Evolutionary conservation across 768 basidiomycete species (phyloP), one percentile per base, ranked within the genome.

Genomic region (Dacryopinax primogenitus): DNA sequence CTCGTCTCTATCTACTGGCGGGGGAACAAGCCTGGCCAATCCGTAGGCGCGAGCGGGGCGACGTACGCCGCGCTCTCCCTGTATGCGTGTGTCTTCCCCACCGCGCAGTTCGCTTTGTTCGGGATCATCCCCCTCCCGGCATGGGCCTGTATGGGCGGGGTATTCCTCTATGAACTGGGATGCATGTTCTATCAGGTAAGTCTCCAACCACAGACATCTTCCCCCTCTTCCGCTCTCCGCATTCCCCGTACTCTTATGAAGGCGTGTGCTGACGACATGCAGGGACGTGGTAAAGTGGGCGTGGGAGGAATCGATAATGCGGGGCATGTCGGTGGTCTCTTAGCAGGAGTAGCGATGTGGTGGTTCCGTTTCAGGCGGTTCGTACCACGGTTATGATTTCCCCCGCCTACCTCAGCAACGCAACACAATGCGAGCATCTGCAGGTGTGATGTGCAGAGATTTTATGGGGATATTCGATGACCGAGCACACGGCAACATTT

Each of bases 91-190:
- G 75, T 82, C 1, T 83, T 83, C 15, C 90, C 91, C 3, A 81
- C 69, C 16, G 77, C 83, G 69, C 84, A 77, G 0, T 87, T 92
- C 72, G 75, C 80, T 7, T 73, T 92, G 44, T 92, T 88, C 73
- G 87, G 84, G 34, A 82, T 91, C 69, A 76, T 91, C 28, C 90
- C 90, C 28, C 77, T 88, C 65, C 89, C 90, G 0, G 89, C 89
- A 0, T 92, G 88, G 87, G 78, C 81, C 1, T 81, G 82, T 61
- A 86, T 90, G 0, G 74, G 82, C 0, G 89, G 86, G 3, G 73
- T 92, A 47, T 84, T 88, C 69, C 72, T 78, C 12, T 86, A 81
- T 67, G 87, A 90, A 69, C 70, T 78, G 72, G 70, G 47, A 71
- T 77, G 1, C 64, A n/a, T n/a, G n/a, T n/a, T n/a, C n/a, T n/a